Base-by-base conservation (phyloP, 108 stramenopile genomes). In the Nitzschia sp. region DNA sequence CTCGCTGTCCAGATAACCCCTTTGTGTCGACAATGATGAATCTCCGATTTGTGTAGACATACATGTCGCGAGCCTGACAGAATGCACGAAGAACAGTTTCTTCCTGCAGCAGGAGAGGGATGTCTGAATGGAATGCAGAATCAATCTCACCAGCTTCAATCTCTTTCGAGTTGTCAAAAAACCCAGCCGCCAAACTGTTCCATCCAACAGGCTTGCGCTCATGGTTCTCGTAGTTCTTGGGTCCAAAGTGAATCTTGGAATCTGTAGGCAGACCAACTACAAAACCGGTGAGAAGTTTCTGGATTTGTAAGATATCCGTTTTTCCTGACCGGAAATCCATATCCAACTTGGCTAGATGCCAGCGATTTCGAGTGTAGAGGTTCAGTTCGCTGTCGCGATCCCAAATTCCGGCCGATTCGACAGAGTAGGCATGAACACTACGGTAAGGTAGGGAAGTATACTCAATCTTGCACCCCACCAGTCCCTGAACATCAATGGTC, bases 341-440 rank as follows among this genome's bases (percentile, higher is more conserved):
- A 20, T 76, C 62, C 8, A 83, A 44, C 40, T 67, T 70, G 43
- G 51, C 57, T 26, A 77, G 65, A 21, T 57, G 37, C 77, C 77
- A 78, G 20, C 58, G 65, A 48, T 71, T 78, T 11, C 57, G 50
- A 0, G 77, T 78, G 59, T 70, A 80, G n/a, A 80, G 42, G 20
- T 72, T 67, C 19, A 83, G 61, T 51, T 84, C 83, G 53, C 77
- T 76, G 43, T 89, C 88, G 11, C 80, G 52, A 41, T 89, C 88
- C 77, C 86, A 84, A 15, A 55, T 58, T 15, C 88, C 85, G 41
- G 88, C 88, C 48, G 83, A 80, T 65, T 89, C 85, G 7, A 81
- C 85, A 19, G 85, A 78, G 68, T 71, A 89, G 0, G 65, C 71
- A 39, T 69, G 76, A 42, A 86, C 63, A 38, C 59, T 69, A 26